A percentile compares a stretch with the other conserved stretches of the same genome.
phyloP scores from a whole-genome alignment of 2,329 filamentous ascomycete species.

The Cercospora sesami region DNA sequence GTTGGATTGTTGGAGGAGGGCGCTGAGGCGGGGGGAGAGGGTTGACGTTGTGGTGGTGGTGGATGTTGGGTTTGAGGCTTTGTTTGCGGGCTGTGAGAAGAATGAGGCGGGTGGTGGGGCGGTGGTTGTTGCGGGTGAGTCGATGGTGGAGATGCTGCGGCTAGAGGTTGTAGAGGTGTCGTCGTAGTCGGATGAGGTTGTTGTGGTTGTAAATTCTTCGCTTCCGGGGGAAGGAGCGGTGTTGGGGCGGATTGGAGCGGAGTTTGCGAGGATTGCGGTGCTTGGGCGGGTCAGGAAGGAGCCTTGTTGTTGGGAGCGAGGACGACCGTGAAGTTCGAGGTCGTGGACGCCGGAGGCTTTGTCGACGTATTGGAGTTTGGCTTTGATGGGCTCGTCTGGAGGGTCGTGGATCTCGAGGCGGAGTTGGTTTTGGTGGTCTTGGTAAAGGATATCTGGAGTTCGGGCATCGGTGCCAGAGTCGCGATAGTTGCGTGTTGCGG shows the following conservation, averaged over 20 bases:
- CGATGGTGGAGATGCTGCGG: background rate
- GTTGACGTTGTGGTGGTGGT: background rate
- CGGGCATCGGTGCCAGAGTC: conserved; percentile 5
- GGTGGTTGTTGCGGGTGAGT: background rate
- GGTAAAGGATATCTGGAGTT: conserved; percentile 18
- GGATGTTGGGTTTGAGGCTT: background rate
- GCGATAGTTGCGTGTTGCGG: conserved; percentile 3
- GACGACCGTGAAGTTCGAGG: conserved; percentile 17
- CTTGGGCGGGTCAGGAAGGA: background rate
- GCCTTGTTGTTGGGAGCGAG: background rate
- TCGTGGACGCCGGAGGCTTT: conserved; percentile 11
- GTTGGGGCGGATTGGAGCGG: background rate
- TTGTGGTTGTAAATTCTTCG: background rate
- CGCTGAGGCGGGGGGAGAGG: background rate
- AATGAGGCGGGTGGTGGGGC: background rate
- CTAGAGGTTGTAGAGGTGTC: background rate
- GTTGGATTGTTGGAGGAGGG: background rate
- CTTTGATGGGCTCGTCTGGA: conserved; percentile 16
- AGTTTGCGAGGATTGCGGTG: background rate
- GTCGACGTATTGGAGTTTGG: conserved; percentile 17
- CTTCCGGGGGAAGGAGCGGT: background rate
- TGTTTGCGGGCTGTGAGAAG: background rate
- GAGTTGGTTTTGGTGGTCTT: conserved; percentile 18
- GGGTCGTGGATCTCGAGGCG: conserved; percentile 20
- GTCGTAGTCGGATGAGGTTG: background rate